phyloP scores from a whole-genome alignment of 192 early-diverging fungal genomes.

The Coemansia sp. region DNA sequence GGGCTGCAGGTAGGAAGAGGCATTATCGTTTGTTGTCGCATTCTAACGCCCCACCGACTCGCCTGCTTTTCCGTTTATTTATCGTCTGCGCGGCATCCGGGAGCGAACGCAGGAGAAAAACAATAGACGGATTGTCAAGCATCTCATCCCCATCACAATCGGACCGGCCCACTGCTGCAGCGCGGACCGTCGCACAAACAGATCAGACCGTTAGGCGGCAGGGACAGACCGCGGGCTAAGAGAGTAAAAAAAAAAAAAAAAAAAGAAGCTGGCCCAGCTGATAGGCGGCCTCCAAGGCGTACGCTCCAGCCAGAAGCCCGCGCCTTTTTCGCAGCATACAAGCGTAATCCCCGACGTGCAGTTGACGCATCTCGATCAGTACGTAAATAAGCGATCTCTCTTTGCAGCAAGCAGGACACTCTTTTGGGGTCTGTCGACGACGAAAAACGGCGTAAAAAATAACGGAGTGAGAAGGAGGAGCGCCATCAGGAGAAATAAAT shows the following conservation, averaged over 20 bases:
- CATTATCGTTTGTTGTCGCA: constrained; percentile 2
- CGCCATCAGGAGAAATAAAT: constrained; percentile 10
- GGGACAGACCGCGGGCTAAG: constrained; percentile 3
- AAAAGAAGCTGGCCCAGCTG: not conserved
- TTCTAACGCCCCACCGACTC: not conserved
- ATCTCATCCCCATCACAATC: constrained; percentile 5
- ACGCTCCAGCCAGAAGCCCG: not conserved
- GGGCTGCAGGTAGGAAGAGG: not conserved
- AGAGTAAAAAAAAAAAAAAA: not conserved
- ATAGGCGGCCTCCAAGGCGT: not conserved
- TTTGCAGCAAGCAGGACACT: constrained; percentile 18
- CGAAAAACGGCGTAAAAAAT: not conserved
- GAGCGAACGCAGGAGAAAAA: not conserved
- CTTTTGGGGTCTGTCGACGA: constrained; percentile 10
- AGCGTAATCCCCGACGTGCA: constrained; percentile 2
- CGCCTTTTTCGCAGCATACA: not conserved
- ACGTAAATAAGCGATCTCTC: constrained; percentile 17
- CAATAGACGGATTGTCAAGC: constrained; percentile 4
- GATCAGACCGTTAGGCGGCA: constrained; percentile 5
- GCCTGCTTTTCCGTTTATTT: not conserved
- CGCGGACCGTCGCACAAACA: constrained; percentile 7
- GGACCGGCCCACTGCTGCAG: constrained; percentile 3
- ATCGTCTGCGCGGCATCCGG: constrained; percentile 2
- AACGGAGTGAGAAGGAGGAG: constrained; percentile 4
- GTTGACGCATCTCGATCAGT: constrained; percentile 7